Percentiles rank a stretch among this genome's conserved stretches.
Evolutionary conservation across 2,329 filamentous ascomycete genomes (phyloP).

Genomic region (Intubia oerlemansii): DNA sequence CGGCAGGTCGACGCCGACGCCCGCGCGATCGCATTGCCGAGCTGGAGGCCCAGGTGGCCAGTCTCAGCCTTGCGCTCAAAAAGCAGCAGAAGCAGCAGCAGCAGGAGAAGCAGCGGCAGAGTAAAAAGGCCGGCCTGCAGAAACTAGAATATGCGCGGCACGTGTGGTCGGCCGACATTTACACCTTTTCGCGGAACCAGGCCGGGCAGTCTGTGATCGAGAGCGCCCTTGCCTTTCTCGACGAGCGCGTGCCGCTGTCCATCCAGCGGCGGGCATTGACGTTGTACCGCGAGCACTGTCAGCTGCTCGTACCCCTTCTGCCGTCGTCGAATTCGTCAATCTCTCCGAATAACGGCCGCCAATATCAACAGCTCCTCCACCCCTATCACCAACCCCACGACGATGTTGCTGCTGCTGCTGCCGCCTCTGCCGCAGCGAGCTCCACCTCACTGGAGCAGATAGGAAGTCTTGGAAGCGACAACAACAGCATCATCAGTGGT

Average conservation of each 20-base stretch:
- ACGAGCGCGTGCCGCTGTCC: background rate
- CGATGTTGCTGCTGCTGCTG: too few relatives aligned
- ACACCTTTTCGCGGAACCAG: background rate
- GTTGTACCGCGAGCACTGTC: background rate
- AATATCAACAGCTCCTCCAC: too few relatives aligned
- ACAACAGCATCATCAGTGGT: too few relatives aligned
- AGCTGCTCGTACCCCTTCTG: background rate
- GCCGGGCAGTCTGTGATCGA: background rate
- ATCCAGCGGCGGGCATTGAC: slow-evolving; percentile 1
- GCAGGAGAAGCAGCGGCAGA: background rate
- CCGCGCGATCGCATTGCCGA: slow-evolving; percentile 3
- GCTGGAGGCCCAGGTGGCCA: slow-evolving; percentile 2
- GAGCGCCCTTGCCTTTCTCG: slow-evolving; percentile 1
- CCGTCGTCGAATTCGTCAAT: background rate
- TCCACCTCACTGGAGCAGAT: too few relatives aligned
- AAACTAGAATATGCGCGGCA: too few relatives aligned
- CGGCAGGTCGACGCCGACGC: slow-evolving; percentile 1
- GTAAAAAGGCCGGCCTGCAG: too few relatives aligned
- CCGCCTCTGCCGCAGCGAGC: too few relatives aligned
- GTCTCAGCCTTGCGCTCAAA: background rate
- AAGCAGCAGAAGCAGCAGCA: background rate
- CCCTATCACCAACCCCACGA: too few relatives aligned
- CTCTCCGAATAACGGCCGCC: too few relatives aligned
- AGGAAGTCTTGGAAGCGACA: too few relatives aligned
- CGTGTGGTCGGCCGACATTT: background rate